Base-by-base conservation (phyloP, 257 asterid species). In the Anisodus acutangulus region DNA sequence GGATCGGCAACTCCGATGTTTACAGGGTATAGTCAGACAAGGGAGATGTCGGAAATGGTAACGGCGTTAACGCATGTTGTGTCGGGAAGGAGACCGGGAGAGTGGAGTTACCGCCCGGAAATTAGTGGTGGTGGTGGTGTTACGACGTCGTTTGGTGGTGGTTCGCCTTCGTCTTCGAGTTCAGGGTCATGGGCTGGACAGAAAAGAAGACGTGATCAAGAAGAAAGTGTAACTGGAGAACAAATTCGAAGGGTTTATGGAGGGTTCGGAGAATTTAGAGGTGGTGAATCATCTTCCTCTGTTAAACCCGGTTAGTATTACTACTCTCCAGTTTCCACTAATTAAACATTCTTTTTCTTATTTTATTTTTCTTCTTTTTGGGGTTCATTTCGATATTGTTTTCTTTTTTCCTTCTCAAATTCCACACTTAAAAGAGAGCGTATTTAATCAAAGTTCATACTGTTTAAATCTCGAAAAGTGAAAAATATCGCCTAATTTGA, bases 171-270 rank as follows among this genome's bases (percentile, higher is more conserved):
- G 31, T 87, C 95, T 49, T 95, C 97, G 35, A 92, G 95, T 87
- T 91, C 97, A 16, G 97, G 97, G 2, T 92, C 97, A 3, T 87
- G 89, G 92, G 88, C 92, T 9, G 97, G 98, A 7, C 97, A 89
- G 88, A 95, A 95, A 79, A 85, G 98, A 79, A 85, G 90, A 41
- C 97, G 94, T 26, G 88, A 91, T 82, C 94, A 83, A 16, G 97
- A 91, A 41, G 94, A 94, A 16, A 83, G 80, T 26, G 87, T 88
- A 13, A 41, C 87, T 22, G 88, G 87, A 3, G 93, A 87, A 10
- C 85, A 83, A 49, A 26, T 54, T 49, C 88, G 83, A 39, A 66
- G 86, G 84, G 85, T 49, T 78, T 89, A 83, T 74, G 86, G 86
- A 57, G 86, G 89, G 1, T 47, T 86, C 17, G 90, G 82, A 35